phyloP scores from a whole-genome alignment of 768 basidiomycete genomes.

The Hydnomerulius pinastri region DNA sequence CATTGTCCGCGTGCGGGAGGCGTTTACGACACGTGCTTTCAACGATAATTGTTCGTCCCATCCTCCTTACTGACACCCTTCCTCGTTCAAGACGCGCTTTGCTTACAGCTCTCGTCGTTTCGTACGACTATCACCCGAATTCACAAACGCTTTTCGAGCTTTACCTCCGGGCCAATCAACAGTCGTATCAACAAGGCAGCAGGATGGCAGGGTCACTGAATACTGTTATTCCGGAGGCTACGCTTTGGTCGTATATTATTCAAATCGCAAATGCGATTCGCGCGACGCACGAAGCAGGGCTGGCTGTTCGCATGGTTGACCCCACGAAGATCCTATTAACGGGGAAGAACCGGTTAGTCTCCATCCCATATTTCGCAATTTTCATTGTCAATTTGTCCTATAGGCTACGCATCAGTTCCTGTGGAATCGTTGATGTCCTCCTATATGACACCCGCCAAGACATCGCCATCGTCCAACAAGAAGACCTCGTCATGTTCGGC shows the following conservation, averaged over 20 bases:
- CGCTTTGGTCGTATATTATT: slow-evolving; percentile 90
- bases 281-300: slow-evolving; percentile 76
- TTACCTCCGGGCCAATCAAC: slow-evolving; percentile 63
- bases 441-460: slow-evolving; percentile 72
- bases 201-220: slow-evolving; percentile 34
- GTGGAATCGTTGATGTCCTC: slow-evolving; percentile 85
- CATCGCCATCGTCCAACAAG: slow-evolving; percentile 67
- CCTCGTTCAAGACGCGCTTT: slow-evolving; percentile 9
- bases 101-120: slow-evolving; percentile 79
- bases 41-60: slow-evolving; percentile 78
- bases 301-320: slow-evolving; percentile 83
- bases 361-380: background rate
- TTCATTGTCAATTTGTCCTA: background rate
- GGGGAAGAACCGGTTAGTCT: slow-evolving; percentile 76
- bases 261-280: slow-evolving; percentile 90
- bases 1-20: slow-evolving; percentile 82
- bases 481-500: slow-evolving; percentile 87
- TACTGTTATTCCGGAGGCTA: slow-evolving; percentile 64
- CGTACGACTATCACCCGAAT: slow-evolving; percentile 86
- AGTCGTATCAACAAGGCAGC: slow-evolving; percentile 36
- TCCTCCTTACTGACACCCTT: slow-evolving; percentile 2
- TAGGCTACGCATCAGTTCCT: slow-evolving; percentile 84
- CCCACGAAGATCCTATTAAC: slow-evolving; percentile 86
- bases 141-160: slow-evolving; percentile 80
- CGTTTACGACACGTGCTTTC: slow-evolving; percentile 93